A percentile compares a stretch with the other conserved stretches of the same genome.
These are phyloP conservation scores for Tetratostichococcus sp. DNA, from an alignment of 139 green algal species.

Conservation along the genomic window DNA sequence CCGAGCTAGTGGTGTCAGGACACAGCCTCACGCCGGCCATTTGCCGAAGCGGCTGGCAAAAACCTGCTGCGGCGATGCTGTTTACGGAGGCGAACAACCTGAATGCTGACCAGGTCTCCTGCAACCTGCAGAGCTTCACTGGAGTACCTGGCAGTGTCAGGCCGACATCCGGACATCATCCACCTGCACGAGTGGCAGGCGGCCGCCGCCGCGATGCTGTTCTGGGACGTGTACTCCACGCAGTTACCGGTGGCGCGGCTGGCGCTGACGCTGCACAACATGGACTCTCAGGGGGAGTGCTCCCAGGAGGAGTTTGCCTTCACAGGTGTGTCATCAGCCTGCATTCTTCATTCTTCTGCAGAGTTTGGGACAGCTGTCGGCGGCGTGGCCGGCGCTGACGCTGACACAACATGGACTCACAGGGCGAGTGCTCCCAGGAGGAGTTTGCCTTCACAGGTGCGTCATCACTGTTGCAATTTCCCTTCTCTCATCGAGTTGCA, in stretches of 20 bases:
- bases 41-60: no score
- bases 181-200: slow-evolving; percentile 95
- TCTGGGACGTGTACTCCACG: slow-evolving; percentile 74
- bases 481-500: no score
- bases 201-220: slow-evolving; percentile 66
- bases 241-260: slow-evolving; percentile 36
- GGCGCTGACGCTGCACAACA: slow-evolving; percentile 92
- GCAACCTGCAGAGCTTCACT: slow-evolving; percentile 74
- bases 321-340: slow-evolving; percentile 32
- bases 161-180: slow-evolving; percentile 55
- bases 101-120: no score
- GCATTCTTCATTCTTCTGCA: no score
- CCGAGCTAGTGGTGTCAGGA: no score
- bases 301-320: slow-evolving; percentile 81
- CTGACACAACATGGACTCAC: slow-evolving; percentile 97
- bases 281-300: slow-evolving; percentile 88
- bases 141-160: slow-evolving; percentile 67
- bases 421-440: slow-evolving; percentile 78
- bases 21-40: no score
- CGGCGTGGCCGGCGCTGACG: slow-evolving; percentile 67
- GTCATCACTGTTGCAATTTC: background rate
- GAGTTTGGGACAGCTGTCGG: slow-evolving; percentile 11
- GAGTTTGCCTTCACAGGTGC: slow-evolving; percentile 74
- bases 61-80: no score
- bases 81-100: no score